Evolutionary conservation across 2,329 filamentous ascomycete species (phyloP), one percentile per base, ranked within the genome.

Genomic region (Diplodia mutila): DNA sequence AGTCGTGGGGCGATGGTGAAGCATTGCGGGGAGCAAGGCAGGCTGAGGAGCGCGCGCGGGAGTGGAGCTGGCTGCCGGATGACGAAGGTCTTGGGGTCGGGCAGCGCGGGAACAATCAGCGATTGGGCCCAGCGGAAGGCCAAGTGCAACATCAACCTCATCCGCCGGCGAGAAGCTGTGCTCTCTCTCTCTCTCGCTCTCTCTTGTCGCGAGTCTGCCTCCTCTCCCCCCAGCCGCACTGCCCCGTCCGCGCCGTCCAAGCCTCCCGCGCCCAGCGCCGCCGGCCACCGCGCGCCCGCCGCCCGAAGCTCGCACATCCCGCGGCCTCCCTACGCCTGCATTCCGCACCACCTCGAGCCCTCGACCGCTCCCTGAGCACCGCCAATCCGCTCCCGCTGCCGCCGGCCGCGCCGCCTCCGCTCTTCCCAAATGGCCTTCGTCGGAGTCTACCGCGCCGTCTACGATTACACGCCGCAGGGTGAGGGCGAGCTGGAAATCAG

Each of bases 381-480:
- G 23, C 7, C 25, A 37, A 12, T 21, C 42, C 34, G n/a, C 27
- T 21, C 42, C 23, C n/a, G 18, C 25, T 25, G 16, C 27, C 57
- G 18, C 23, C 46, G 34, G 12, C 32, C 11, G 42, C 16, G 29
- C 48, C 65, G 42, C 23, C 48, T 23, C 29, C 42, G 21, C 27
- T 29, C 39, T 23, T 6, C 48, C 51, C 27, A 37, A 68, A 97
- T 97, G 94, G 93, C 91, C 72, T 98, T 98, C 84, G 82, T 97
- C 75, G 94, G 93, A 74, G 89, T 98, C 72, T 97, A 92, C 84
- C 91, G 89, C 78, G 94, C 94, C 75, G 77, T 97, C 75, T 98
- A 97, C 85, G 93, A 97, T 83, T 98, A 98, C 83, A 85, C 86
- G 77, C 93, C 94, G 70, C 93, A 96, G 80, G 89, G 89, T 73